These are phyloP conservation scores for Carex pumila DNA, from an alignment of 176 grass and related monocot species.

Conservation along the genomic window DNA sequence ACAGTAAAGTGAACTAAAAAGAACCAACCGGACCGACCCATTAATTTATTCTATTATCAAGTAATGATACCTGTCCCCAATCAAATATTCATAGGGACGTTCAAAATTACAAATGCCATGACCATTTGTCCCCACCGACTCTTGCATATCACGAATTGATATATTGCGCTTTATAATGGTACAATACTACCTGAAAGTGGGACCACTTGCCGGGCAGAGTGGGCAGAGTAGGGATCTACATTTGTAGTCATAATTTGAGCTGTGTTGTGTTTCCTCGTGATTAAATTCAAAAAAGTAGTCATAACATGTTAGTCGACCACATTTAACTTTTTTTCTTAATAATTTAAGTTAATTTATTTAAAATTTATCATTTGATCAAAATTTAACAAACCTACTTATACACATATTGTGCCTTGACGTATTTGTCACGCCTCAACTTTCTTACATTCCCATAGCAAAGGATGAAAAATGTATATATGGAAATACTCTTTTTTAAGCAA, in stretches of 20 bases:
- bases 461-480: background rate
- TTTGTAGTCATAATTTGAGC: no score
- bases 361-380: no score
- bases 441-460: background rate
- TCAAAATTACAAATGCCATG: background rate
- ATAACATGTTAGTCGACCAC: no score
- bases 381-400: no score
- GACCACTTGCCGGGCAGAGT: background rate
- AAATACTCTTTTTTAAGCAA: background rate
- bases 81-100: background rate
- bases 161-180: no score
- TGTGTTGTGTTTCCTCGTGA: no score
- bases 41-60: background rate
- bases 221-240: no score
- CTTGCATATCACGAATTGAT: background rate
- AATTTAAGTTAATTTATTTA: no score
- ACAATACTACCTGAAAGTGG: background rate
- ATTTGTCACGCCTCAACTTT: no score
- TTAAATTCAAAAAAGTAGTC: no score
- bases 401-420: no score
- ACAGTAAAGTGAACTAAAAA: background rate
- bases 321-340: no score
- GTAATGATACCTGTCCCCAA: background rate
- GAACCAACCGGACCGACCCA: background rate
- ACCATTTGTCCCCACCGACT: background rate